Conservation (phyloP, 1,139 yeast species). For the Pichia sp. region DNA sequence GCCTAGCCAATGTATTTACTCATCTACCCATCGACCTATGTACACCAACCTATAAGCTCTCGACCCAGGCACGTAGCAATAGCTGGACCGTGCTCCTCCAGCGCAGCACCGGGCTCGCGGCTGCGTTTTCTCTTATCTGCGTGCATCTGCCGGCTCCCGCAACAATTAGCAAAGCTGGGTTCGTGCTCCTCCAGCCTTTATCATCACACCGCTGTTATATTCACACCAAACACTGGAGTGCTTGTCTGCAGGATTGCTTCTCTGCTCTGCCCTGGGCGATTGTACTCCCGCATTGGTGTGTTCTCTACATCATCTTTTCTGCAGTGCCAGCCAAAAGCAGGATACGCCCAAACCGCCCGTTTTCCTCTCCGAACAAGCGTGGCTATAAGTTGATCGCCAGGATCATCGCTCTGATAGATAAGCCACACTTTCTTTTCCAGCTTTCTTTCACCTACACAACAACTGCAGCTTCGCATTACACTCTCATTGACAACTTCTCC, state of each 20-base stretch:
- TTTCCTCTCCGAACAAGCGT: not conserved
- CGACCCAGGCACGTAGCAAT: too few species aligned
- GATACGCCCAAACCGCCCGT: not conserved
- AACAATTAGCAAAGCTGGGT: not conserved
- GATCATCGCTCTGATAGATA: not conserved
- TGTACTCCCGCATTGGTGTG: too few species aligned
- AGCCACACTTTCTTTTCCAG: not conserved
- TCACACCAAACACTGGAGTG: too few species aligned
- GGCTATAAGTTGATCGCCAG: not conserved
- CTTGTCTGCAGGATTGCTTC: not conserved
- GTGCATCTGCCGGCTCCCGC: slow-evolving; percentile 1
- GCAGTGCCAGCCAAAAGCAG: not conserved
- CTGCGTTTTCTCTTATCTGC: not conserved
- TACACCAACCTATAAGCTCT: too few species aligned
- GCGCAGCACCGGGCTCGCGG: not conserved
- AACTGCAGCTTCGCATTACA: not conserved
- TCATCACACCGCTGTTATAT: not conserved
- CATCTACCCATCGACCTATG: not conserved
- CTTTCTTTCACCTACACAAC: not conserved
- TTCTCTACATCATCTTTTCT: too few species aligned
- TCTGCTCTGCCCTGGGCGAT: too few species aligned
- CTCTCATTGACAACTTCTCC: not conserved
- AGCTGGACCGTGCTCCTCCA: too few species aligned
- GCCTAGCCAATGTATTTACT: not conserved
- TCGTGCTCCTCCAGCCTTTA: not conserved